These are phyloP conservation scores for Aspergillus versicolor DNA, from an alignment of 2,329 filamentous ascomycete species.

Conservation along the genomic window DNA sequence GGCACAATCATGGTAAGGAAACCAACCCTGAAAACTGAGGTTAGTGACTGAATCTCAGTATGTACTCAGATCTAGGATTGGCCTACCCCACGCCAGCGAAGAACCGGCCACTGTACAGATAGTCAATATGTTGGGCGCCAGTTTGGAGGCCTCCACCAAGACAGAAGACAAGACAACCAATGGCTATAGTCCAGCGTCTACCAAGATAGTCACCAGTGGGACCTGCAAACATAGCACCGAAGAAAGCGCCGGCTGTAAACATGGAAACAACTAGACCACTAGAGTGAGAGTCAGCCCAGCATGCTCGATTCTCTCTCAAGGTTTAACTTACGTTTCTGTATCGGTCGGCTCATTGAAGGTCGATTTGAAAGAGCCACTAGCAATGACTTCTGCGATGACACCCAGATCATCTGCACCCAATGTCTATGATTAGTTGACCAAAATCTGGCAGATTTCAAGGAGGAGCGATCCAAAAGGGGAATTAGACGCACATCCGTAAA, in stretches of 20 bases:
- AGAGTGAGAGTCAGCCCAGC: neutral
- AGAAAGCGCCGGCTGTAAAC: slow-evolving; percentile 74
- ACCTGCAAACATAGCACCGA: slow-evolving; percentile 66
- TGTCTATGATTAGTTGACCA: slow-evolving; percentile 5
- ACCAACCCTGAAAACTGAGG: slow-evolving; percentile 49
- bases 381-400: slow-evolving; percentile 60
- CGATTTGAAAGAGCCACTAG: slow-evolving; percentile 34
- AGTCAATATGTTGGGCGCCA: slow-evolving; percentile 58
- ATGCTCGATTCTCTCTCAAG: neutral
- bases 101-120: slow-evolving; percentile 68
- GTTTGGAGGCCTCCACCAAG: slow-evolving; percentile 74
- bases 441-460: neutral
- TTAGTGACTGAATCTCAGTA: slow-evolving; percentile 38
- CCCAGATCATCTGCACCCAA: slow-evolving; percentile 50
- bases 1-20: slow-evolving; percentile 65
- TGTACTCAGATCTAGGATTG: neutral
- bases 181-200: slow-evolving; percentile 68
- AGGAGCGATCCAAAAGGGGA: neutral
- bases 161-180: slow-evolving; percentile 70
- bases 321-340: slow-evolving; percentile 30
- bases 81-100: slow-evolving; percentile 57
- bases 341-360: slow-evolving; percentile 31
- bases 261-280: slow-evolving; percentile 72
- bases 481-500: slow-evolving; percentile 50
- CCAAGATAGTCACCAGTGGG: slow-evolving; percentile 64